Base-by-base conservation (phyloP, 1,139 yeast species). In the Yamadazyma diddensiae region DNA sequence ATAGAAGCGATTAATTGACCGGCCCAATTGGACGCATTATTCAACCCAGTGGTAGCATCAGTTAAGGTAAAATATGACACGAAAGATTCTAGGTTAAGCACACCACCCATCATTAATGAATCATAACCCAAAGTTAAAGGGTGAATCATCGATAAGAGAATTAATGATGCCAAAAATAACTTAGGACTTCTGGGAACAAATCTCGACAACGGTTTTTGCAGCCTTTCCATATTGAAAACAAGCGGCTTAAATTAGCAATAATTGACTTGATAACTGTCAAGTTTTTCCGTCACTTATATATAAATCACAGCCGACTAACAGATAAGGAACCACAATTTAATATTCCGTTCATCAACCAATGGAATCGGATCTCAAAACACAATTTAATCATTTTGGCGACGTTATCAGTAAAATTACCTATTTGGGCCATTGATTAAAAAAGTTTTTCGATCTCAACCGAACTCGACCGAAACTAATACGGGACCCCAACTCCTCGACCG, bases 91-190 rank as follows among this genome's bases (percentile, higher is more conserved):
- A 46, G 34, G 30, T 42, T 44, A n/a, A 46, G 32, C 25, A 46
- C 39, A 7, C 41, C 31, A 3, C 50, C 49, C 5, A 36, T 25
- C 47, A 43, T 42, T 33, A 38, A 24, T 19, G 34, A 17, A 28
- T 46, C 50, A 22, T 33, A 45, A 2, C 50, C 50, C 21, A 38
- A 12, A 16, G 42, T 36, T 6, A 38, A 33, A 5, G 49, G 48
- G 27, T 45, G 48, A 6, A 42, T 33, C 28, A 37, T 36, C 13
- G 37, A 32, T 28, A 44, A 37, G 5, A 39, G 15, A 2, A 30
- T 26, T 2, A 45, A 26, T 3, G 37, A 23, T 9, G 26, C 15
- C 9, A 38, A 21, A 18, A 40, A 40, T 11, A 28, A 14, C 3
- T 23, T 28, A 11, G 26, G 30, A 21, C 30, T 32, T n/a, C 32